phyloP scores from a whole-genome alignment of 768 basidiomycete genomes.

The Pleurotus pulmonarius region DNA sequence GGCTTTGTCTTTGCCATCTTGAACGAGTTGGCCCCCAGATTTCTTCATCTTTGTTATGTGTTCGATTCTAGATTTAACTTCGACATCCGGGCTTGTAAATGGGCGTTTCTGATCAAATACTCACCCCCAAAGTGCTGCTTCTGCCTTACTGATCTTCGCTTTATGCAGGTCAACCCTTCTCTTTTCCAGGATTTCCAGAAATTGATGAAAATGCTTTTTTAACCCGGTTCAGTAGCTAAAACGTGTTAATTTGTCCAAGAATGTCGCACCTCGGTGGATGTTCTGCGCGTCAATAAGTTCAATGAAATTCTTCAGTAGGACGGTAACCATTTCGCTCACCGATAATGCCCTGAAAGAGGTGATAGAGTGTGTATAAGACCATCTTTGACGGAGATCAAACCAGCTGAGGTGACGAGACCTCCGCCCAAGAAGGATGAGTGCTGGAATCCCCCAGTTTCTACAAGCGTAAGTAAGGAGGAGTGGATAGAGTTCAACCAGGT shows the following conservation, averaged over 20 bases:
- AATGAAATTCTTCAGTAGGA: background rate
- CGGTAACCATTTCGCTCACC: constrained; percentile 20
- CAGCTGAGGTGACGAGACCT: constrained; percentile 61
- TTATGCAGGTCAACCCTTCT: constrained; percentile 57
- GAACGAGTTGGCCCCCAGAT: constrained; percentile 24
- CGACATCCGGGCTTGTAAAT: too few species aligned
- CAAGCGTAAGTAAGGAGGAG: background rate
- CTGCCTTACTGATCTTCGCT: constrained; percentile 59
- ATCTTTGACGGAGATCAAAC: constrained; percentile 60
- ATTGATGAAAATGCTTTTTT: constrained; percentile 53
- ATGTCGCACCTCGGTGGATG: constrained; percentile 46
- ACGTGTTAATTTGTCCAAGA: background rate
- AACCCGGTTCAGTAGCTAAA: background rate
- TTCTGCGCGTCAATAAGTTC: constrained; percentile 25
- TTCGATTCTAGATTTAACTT: constrained; percentile 34
- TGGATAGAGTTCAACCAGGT: background rate
- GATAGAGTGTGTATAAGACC: constrained; percentile 58
- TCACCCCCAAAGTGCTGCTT: constrained; percentile 54
- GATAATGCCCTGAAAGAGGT: constrained; percentile 67
- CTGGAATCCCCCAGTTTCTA: constrained; percentile 56
- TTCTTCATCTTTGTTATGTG: constrained; percentile 42
- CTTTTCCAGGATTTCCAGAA: constrained; percentile 47
- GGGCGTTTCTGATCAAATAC: constrained; percentile 7
- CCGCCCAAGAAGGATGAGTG: constrained; percentile 61
- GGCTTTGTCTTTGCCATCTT: constrained; percentile 28